phyloP scores from a whole-genome alignment of 2,329 filamentous ascomycete genomes.

The Nemania bipapillata region DNA sequence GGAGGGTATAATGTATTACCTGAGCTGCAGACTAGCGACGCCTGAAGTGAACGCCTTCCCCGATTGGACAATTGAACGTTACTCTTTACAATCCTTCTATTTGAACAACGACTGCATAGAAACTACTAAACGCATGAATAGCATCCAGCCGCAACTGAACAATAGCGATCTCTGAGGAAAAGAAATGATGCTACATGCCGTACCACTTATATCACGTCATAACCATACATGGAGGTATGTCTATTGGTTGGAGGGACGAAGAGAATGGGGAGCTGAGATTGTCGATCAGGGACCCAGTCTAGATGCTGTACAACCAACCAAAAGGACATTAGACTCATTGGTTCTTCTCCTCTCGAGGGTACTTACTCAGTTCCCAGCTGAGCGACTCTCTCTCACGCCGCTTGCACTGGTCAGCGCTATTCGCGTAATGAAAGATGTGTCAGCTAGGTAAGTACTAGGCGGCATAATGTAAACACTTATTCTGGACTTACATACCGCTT shows the following conservation, averaged over 20 bases:
- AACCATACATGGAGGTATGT: background rate
- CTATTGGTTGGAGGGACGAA: background rate
- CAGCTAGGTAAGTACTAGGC: background rate
- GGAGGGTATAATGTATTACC: background rate
- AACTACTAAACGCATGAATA: background rate
- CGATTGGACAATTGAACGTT: background rate
- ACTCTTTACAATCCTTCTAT: background rate
- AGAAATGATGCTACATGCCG: background rate
- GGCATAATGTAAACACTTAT: background rate
- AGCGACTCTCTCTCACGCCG: background rate
- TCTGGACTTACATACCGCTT: too few relatives aligned
- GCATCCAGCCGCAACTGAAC: background rate
- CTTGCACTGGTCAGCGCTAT: background rate
- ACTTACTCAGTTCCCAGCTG: background rate
- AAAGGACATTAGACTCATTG: background rate
- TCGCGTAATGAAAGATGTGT: background rate
- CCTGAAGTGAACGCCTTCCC: background rate
- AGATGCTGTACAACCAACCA: too few relatives aligned
- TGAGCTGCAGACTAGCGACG: background rate
- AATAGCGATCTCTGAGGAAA: background rate
- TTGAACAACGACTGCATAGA: too few relatives aligned
- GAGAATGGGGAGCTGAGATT: background rate
- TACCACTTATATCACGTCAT: background rate
- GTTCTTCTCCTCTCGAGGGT: background rate
- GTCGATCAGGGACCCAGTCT: too few relatives aligned